phyloP scores from a whole-genome alignment of 257 asterid species.

The Solanum sejunctum region DNA sequence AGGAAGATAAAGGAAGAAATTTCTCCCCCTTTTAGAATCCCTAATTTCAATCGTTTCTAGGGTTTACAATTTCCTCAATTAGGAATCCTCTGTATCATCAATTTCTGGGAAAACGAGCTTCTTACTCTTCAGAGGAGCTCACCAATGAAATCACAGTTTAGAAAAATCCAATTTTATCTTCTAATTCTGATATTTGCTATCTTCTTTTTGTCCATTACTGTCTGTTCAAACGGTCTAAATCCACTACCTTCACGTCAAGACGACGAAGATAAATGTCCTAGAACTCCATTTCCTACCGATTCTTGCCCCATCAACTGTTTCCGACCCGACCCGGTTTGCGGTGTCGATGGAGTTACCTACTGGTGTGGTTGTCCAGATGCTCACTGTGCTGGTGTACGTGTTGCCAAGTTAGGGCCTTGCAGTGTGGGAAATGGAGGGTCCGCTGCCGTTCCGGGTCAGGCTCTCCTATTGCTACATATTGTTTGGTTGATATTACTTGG shows the following conservation, averaged over 20 bases:
- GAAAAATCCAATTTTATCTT: neutral
- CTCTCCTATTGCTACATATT: conserved; percentile 76
- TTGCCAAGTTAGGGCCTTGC: conserved; percentile 57
- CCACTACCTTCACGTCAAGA: conserved; percentile 38
- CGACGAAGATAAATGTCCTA: conserved; percentile 31
- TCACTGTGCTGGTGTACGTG: conserved; percentile 67
- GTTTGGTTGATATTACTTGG: conserved; percentile 83
- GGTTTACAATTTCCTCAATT: neutral
- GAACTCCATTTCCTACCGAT: conserved; percentile 6
- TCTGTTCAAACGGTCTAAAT: conserved; percentile 23
- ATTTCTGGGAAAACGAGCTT: neutral
- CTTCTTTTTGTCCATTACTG: conserved; percentile 25
- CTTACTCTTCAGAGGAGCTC: neutral
- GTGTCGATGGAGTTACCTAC: conserved; percentile 70
- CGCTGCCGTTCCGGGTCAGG: conserved; percentile 69
- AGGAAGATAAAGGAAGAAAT: neutral
- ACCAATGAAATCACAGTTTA: neutral
- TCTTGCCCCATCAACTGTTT: conserved; percentile 78
- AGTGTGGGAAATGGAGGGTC: conserved; percentile 77
- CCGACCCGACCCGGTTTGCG: conserved; percentile 93
- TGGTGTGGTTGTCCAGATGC: conserved; percentile 99
- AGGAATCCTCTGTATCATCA: neutral
- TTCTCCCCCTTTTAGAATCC: neutral
- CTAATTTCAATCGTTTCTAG: neutral
- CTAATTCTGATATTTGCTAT: conserved; percentile 17